phyloP scores from a whole-genome alignment of 805 yeast species.

The Cyberlindnera meyerae region DNA sequence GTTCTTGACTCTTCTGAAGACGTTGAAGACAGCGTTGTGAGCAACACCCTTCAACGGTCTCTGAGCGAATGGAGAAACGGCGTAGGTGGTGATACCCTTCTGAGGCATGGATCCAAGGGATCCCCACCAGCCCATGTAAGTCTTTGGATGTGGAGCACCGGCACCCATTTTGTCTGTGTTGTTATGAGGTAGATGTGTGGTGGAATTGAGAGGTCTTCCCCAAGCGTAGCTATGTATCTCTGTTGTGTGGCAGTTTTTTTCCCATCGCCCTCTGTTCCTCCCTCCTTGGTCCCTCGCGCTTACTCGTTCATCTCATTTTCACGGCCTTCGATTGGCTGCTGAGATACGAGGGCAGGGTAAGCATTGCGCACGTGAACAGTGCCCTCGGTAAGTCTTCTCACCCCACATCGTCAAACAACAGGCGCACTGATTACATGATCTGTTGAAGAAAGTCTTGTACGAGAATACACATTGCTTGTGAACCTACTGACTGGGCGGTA shows the following conservation, averaged over 20 bases:
- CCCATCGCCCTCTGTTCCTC: background rate
- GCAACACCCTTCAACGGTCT: constrained; percentile 84
- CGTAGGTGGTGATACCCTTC: constrained; percentile 80
- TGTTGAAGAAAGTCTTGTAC: no score
- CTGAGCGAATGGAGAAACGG: constrained; percentile 92
- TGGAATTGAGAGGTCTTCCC: no score
- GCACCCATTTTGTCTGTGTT: constrained; percentile 42
- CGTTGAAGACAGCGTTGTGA: constrained; percentile 85
- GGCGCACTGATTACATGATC: no score
- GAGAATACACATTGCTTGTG: no score
- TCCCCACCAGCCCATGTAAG: constrained; percentile 99
- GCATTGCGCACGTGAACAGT: no score
- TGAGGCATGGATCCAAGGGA: constrained; percentile 80
- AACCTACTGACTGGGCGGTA: no score
- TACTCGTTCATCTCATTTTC: constrained; percentile 10
- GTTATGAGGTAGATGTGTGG: constrained; percentile 1
- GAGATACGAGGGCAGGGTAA: background rate
- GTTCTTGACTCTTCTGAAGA: constrained; percentile 86
- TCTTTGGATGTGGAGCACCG: constrained; percentile 59
- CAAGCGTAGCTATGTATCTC: no score
- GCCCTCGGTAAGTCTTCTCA: no score
- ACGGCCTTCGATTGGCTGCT: constrained; percentile 14
- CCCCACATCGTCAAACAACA: no score
- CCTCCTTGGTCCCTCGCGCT: constrained; percentile 6
- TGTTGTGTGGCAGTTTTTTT: constrained; percentile 6